Evolutionary conservation across 106 monocot species (phyloP).

Genomic region (Dactylorhiza incarnata): DNA sequence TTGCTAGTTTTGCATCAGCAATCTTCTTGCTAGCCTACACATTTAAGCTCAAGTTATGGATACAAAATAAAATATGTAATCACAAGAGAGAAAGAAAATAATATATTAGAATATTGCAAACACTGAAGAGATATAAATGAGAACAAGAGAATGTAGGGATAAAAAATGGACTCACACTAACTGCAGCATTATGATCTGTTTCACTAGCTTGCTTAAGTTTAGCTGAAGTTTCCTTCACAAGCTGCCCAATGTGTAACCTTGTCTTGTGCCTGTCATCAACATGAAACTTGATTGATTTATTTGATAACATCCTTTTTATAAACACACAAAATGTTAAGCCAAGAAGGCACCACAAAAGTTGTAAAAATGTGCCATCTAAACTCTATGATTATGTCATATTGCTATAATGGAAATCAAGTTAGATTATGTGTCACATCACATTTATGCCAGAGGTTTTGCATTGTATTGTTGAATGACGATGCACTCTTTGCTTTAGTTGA

Average conservation of each 20-base stretch:
- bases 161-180: slow-evolving; percentile 39
- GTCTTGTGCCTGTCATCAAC: slow-evolving; percentile 55
- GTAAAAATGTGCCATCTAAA: too few species aligned
- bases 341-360: too few species aligned
- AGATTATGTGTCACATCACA: too few species aligned
- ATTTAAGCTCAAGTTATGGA: slow-evolving; percentile 5
- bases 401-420: too few species aligned
- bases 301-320: not conserved
- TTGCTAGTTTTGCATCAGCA: slow-evolving; percentile 92
- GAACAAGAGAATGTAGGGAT: not conserved
- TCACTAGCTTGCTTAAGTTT: slow-evolving; percentile 76
- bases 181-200: slow-evolving; percentile 49
- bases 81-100: not conserved
- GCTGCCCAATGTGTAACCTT: slow-evolving; percentile 55
- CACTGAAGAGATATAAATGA: not conserved
- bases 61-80: not conserved
- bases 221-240: slow-evolving; percentile 70
- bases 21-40: slow-evolving; percentile 74
- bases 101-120: not conserved
- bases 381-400: too few species aligned
- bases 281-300: slow-evolving; percentile 1
- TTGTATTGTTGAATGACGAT: too few species aligned
- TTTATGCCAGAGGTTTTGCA: too few species aligned
- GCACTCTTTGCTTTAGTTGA: too few species aligned
- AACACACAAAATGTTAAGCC: too few species aligned